Percentiles rank a stretch among this genome's conserved stretches.
These are phyloP conservation scores for Uromyces viciae-fabae DNA, from an alignment of 1,284 basidiomycete genomes.

Conservation along the genomic window DNA sequence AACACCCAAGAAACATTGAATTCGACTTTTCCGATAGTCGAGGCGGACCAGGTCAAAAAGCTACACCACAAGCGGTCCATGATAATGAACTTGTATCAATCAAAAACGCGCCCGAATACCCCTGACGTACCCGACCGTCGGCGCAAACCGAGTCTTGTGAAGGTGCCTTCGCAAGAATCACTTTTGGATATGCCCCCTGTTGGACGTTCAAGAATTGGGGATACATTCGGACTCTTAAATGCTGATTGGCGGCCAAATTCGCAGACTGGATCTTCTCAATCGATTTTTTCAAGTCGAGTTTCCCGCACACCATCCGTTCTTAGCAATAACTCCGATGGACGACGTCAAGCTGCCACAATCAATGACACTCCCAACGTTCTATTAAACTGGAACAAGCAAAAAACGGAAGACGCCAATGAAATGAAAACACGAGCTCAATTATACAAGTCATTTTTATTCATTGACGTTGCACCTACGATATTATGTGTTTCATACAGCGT, in stretches of 20 bases:
- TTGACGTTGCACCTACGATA: conserved; percentile 43
- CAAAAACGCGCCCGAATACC: conserved; percentile 24
- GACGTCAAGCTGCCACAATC: not conserved
- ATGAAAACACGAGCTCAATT: conserved; percentile 44
- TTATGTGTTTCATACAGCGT: conserved; percentile 45
- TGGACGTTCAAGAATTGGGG: conserved; percentile 13
- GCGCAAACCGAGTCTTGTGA: not conserved
- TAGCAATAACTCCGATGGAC: conserved; percentile 34
- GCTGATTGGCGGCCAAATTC: conserved; percentile 34
- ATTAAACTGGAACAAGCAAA: conserved; percentile 45
- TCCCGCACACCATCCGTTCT: conserved; percentile 28
- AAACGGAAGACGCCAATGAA: conserved; percentile 40
- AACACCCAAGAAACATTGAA: not conserved
- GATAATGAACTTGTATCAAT: not conserved
- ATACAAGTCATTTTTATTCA: conserved; percentile 45
- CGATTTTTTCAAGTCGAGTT: not conserved
- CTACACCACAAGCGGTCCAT: conserved; percentile 18
- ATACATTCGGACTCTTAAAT: conserved; percentile 25
- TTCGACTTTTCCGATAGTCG: not conserved
- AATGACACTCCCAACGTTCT: conserved; percentile 1
- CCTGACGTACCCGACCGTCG: conserved; percentile 31
- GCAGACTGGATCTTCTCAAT: not conserved
- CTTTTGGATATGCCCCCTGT: not conserved
- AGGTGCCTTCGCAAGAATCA: conserved; percentile 17
- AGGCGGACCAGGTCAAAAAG: conserved; percentile 2